Evolutionary conservation across 208 protist species (phyloP), one percentile per base, ranked within the genome.

Genomic region (Leishmania amazonensis): DNA sequence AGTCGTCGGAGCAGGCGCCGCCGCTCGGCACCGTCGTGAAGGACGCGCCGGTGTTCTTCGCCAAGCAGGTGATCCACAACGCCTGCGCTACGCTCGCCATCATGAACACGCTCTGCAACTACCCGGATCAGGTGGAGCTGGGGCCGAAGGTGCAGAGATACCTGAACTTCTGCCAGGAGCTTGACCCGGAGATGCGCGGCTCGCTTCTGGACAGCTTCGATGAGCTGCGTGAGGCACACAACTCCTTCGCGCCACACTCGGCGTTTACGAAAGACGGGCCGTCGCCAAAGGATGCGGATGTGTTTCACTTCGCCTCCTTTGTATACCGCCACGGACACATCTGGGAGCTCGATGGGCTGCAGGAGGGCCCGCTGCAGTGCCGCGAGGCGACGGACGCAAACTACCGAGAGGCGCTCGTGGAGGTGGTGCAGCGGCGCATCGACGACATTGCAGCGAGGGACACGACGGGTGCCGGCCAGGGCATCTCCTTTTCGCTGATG

Each of bases 81-180:
- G 99, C 99, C 40, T 99, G 99, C 88, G 99, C 99, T 5, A 99
- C 99, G 51, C 94, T 99, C 80, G 99, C 99, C 21, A 98, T 99
- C 68, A 87, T 99, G 54, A 99, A 99, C 77, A 97, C 99, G 49
- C 85, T 99, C 0, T 85, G 99, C 62, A 99, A 99, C 89, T 85
- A 89, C 78, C 47, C 64, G 11, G 81, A 94, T 1, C 74, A 90
- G 35, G 83, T 99, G 42, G 91, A 99, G 11, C 71, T 99, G 0
- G 99, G 99, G 8, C 84, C 96, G 6, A 68, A 91, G 65, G 79
- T 99, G 76, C 89, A 89, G 62, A 96, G 97, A 74, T 96, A 98
- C 60, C 75, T 95, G 7, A 78, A 54, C 73, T 96, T 97, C 76
- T 96, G 91, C 11, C 67, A 88, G 65, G 87, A 86, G 3, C 88